Percentiles rank a stretch among this genome's conserved stretches.
Evolutionary conservation across 371 early-diverging fungal species (phyloP).

Genomic region (Lichtheimia ramosa): DNA sequence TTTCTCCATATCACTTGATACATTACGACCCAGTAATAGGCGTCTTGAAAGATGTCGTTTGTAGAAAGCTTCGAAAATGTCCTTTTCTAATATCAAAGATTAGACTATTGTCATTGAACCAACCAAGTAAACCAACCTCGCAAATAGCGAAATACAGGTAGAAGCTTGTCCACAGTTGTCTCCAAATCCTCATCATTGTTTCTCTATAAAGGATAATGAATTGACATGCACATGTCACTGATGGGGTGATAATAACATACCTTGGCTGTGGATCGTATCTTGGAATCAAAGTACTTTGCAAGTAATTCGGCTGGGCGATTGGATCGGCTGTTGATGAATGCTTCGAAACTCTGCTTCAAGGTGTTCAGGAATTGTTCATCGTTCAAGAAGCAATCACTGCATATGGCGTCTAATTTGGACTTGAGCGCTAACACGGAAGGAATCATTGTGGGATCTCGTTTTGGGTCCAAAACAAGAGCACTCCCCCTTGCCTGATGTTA

Average conservation of each 20-base stretch:
- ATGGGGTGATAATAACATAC: constrained; percentile 17
- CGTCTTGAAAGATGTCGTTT: constrained; percentile 89
- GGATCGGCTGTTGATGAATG: constrained; percentile 80
- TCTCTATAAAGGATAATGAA: constrained; percentile 10
- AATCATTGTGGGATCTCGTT: constrained; percentile 50
- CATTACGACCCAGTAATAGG: constrained; percentile 73
- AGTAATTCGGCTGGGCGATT: constrained; percentile 90
- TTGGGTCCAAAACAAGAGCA: constrained; percentile 26
- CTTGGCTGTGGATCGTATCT: constrained; percentile 46
- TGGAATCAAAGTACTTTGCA: constrained; percentile 79
- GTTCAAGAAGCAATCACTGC: constrained; percentile 60
- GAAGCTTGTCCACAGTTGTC: constrained; percentile 62
- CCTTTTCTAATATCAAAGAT: constrained; percentile 60
- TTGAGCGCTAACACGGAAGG: constrained; percentile 70
- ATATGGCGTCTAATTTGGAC: constrained; percentile 61
- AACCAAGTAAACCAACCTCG: constrained; percentile 48
- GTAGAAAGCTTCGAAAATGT: constrained; percentile 95
- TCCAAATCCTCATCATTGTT: constrained; percentile 70
- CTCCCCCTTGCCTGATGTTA: constrained; percentile 17
- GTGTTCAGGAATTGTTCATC: constrained; percentile 63
- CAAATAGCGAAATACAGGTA: constrained; percentile 87
- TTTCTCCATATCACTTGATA: constrained; percentile 83
- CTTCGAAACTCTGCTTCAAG: constrained; percentile 84
- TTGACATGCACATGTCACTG: too few relatives aligned
- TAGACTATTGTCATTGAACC: not conserved